Base-by-base conservation (phyloP, 371 early-diverging fungal species). In the Parasitella parasitica region DNA sequence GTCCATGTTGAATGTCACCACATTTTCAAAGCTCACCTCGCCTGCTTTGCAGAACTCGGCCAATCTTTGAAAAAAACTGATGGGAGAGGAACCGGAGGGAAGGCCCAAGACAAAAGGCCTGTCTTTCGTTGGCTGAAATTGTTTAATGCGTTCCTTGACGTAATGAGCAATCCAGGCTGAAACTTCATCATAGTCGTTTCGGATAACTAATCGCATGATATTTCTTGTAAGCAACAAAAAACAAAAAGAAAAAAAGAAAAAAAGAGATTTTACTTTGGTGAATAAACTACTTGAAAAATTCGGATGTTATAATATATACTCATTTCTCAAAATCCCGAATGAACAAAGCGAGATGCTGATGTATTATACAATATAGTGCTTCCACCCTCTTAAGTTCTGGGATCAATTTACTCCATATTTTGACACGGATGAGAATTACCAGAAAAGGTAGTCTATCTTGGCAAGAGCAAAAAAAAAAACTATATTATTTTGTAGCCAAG, bases 51-150 rank as follows among this genome's bases (percentile, higher is more conserved):
- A 76, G 34, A 80, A 73, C 22, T 80, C 77, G 15, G 82, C 83
- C 34, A 82, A 54, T 48, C 76, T 70, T 65, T 76, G 75, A 73
- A 85, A 86, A 3, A 83, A 79, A 20, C 77, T 80, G 24, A 85
- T 68, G 16, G 86, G 86, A 11, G 85, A 82, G 2, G 84, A 84
- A 15, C 86, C 86, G 3, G 86, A 85, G 26, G 86, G 86, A 0
- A 86, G 78, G 1, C 86, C 86, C 24, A 86, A 61, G 12, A 85
- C 86, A 70, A 86, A 86, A 3, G 86, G 86, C 34, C 83, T 60
- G 36, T 75, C 73, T 38, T 71, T 64, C 9, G 85, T 77, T 8
- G 86, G 86, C 24, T 68, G 64, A 66, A 86, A 86, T 57, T 80
- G 80, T 61, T 78, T 76, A 69, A 86, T 84, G 54, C 86, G 77